Evolutionary conservation across 345 rosid species (phyloP), one percentile per base, ranked within the genome.

Genomic region (Gynandropsis gynandra): DNA sequence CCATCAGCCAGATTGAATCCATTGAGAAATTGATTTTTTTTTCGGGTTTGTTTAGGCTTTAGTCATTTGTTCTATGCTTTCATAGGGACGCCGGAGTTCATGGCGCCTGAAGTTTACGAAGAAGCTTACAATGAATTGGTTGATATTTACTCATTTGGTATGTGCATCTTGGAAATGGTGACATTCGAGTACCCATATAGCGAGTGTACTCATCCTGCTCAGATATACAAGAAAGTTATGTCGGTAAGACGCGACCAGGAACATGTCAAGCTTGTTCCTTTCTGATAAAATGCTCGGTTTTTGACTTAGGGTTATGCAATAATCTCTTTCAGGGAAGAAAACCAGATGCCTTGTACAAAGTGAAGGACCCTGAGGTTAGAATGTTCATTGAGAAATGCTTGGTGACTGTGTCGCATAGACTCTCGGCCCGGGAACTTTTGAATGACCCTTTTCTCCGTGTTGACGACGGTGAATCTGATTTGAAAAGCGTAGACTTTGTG

Each of bases 61-160:
- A 24, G 34, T 32, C 31, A 1, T n/a, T 19, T 3, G 17, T 42
- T n/a, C 9, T 27, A 9, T 8, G 4, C 7, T 37, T 19, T 47
- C 27, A 29, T 37, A 90, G 98, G 96, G 36, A 90, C 98, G 20
- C 96, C 95, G 1, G 98, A 87, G 75, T 87, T 90, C 62, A 90
- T 92, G 98, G 98, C 98, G 62, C 96, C 98, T 16, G 96, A 90
- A 67, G 78, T 90, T 20, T 90, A 85, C 37, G 81, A 80, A 72
- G 98, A 92, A 72, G 93, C 82, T 10, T 92, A 92, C 41, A 87
- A 92, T 56, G 86, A 92, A 62, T 68, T 92, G 58, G 93, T 92
- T 42, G 98, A 92, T 61, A 78, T 87, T 42, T 92, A 92, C 66
- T 85, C 98, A 9, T 92, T 92, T 50, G 98, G 98, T 4, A 92